Evolutionary conservation across 2,329 filamentous ascomycete genomes (phyloP).

Genomic region (Aspergillus fijiensis): DNA sequence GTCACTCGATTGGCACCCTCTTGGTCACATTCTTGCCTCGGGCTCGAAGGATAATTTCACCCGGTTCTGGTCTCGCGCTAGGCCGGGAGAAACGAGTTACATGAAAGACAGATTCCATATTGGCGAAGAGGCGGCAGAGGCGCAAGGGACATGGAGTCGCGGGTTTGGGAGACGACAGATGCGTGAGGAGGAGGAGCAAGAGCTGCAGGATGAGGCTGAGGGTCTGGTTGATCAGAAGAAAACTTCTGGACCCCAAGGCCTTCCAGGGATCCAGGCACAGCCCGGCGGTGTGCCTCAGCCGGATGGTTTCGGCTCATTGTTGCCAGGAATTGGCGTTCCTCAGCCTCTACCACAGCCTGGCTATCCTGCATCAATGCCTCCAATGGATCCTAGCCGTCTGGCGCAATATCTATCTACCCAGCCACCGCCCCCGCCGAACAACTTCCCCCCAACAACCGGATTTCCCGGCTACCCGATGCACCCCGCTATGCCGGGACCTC

Average conservation of each 20-base stretch:
- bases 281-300: slow-evolving; percentile 49
- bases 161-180: slow-evolving; percentile 74
- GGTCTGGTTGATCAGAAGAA: slow-evolving; percentile 89
- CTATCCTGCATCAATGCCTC: slow-evolving; percentile 42
- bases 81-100: slow-evolving; percentile 82
- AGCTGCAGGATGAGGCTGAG: slow-evolving; percentile 89
- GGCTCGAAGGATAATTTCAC: slow-evolving; percentile 97
- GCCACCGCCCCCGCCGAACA: slow-evolving; percentile 27
- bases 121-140: slow-evolving; percentile 87
- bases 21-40: slow-evolving; percentile 91
- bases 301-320: slow-evolving; percentile 44
- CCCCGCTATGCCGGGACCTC: slow-evolving; percentile 50
- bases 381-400: slow-evolving; percentile 48
- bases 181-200: slow-evolving; percentile 90
- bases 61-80: slow-evolving; percentile 89
- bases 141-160: slow-evolving; percentile 89
- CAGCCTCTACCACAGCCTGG: slow-evolving; percentile 38
- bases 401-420: slow-evolving; percentile 51
- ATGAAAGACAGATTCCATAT: slow-evolving; percentile 94
- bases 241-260: slow-evolving; percentile 55
- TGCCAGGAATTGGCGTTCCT: slow-evolving; percentile 51
- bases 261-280: slow-evolving; percentile 59
- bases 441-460: slow-evolving; percentile 31
- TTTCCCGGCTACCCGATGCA: slow-evolving; percentile 42
- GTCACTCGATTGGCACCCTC: slow-evolving; percentile 96